Evolutionary conservation across 768 basidiomycete species (phyloP), one percentile per base, ranked within the genome.

Genomic region (Panus rudis): DNA sequence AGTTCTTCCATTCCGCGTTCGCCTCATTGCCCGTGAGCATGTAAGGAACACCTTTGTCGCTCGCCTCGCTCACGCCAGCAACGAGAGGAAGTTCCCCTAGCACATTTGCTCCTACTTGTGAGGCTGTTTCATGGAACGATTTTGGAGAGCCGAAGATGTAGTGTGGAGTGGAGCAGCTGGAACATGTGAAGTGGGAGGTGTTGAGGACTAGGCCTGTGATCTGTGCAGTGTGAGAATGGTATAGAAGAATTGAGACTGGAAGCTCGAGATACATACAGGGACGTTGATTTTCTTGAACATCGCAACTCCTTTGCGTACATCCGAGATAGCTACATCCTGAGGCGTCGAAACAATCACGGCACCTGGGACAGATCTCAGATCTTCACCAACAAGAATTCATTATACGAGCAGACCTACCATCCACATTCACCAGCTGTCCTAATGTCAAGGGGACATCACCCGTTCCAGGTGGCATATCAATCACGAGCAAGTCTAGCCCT

Each of bases 381-480:
- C 7, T 40, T 39, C 43, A 21, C 20, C 24, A 41, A n/a, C 20
- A 34, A 52, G 10, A 30, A 30, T 30, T 30, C 19, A 11, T 13
- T 23, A 22, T 6, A 35, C 12, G 23, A 14, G 14, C 4, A n/a
- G 13, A 58, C 79, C 32, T 38, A 89, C 92, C 91, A 50, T 94
- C 79, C 1, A 92, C 84, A 12, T 71, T 61, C 0, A 92, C 88
- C 17, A 93, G 72, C 56, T 96, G 92, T 1, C 87, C 92, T 0
- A 99, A 67, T 6, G 89, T 92, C 37, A 99, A 72, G 6, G 90
- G 89, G 0, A 99, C 92, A 58, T 99, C 94, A 0, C 94, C 94
- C 0, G 94, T 99, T 0, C 94, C 94, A 0, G 94, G 94, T 2
- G 94, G 94, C 83, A 96, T 91, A 59, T 99, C 94, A 20, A 97